A percentile compares a stretch with the other conserved stretches of the same genome.
Conservation (phyloP, 1,139 yeast genomes). For the Taphrina communis region DNA sequence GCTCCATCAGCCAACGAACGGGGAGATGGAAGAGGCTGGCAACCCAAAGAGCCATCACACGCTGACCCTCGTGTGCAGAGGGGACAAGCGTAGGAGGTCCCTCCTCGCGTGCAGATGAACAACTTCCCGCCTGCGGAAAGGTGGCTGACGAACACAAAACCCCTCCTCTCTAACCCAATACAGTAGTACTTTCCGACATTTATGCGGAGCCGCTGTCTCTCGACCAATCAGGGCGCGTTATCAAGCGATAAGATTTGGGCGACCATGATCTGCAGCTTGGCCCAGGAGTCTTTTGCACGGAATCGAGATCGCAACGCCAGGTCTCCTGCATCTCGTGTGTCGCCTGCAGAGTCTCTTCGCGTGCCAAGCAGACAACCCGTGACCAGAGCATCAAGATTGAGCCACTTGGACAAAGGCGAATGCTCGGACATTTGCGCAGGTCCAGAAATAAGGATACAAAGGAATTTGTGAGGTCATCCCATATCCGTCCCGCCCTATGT, state of each 20-base stretch:
- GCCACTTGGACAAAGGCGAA: no score
- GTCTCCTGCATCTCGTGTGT: constrained; percentile 2
- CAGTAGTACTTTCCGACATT: background rate
- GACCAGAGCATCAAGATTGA: no score
- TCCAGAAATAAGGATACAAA: background rate
- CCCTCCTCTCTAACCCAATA: background rate
- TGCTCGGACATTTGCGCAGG: no score
- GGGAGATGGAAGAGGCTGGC: background rate
- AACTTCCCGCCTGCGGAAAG: background rate
- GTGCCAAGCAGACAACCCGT: no score
- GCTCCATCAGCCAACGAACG: background rate
- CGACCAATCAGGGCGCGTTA: background rate
- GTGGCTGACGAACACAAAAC: background rate
- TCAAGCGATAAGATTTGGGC: background rate
- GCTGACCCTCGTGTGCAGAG: background rate
- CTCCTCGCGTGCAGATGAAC: background rate
- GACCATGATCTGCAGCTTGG: background rate
- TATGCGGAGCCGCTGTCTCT: background rate
- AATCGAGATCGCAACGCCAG: constrained; percentile 2
- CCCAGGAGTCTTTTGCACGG: background rate
- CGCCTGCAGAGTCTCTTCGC: no score
- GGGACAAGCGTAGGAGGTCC: background rate
- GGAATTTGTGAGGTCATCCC: constrained; percentile 9
- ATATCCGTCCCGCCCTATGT: no score
- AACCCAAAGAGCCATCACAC: no score